Base-by-base conservation (phyloP, 2,329 filamentous ascomycete genomes). In the Aspergillus awamori region DNA sequence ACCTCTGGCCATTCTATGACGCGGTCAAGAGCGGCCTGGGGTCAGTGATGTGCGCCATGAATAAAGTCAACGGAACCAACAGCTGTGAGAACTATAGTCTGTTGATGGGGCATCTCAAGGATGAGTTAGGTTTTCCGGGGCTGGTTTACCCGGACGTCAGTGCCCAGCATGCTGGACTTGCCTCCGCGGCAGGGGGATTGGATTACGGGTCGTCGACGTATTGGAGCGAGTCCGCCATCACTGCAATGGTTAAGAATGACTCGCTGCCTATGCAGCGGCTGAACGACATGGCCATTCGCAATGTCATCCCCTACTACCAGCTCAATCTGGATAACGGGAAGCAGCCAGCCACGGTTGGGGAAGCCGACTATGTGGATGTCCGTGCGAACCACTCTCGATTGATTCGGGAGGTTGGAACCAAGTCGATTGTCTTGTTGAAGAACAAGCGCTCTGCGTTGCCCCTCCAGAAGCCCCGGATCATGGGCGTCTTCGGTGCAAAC, bases 61-160 rank as follows among this genome's bases (percentile, higher is more conserved):
- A 81, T 70, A 89, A 91, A 70, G 73, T 93, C 76, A 96, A 96
- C 80, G 92, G 92, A 76, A 91, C 87, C 7, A 92, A 92, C 67
- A 84, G 78, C 20, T 95, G 92, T 77, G 89, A 94, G 70, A 95
- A 95, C 79, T 89, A 88, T 30, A 88, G 90, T 70, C 76, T 89
- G 8, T 78, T 92, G 66, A 95, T 95, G 72, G 86, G 87, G 48
- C 77, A 95, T 2, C 81, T 95, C 67, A 95, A 95, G 79, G 84
- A 85, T 28, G 91, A 95, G 76, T 82, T 94, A 0, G 90, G 90
- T 45, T 94, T 94, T 78, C 89, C 92, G 67, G 91, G 91, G 0
- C 92, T 92, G 69, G 84, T 94, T 60, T 87, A 91, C 85, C 87
- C 84, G n/a, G 91, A 96, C 74, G 95, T 91, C 89, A 81, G 85